These are phyloP conservation scores for Paraphaeosphaeria minitans DNA, from an alignment of 2,329 filamentous ascomycete species.

Conservation along the genomic window DNA sequence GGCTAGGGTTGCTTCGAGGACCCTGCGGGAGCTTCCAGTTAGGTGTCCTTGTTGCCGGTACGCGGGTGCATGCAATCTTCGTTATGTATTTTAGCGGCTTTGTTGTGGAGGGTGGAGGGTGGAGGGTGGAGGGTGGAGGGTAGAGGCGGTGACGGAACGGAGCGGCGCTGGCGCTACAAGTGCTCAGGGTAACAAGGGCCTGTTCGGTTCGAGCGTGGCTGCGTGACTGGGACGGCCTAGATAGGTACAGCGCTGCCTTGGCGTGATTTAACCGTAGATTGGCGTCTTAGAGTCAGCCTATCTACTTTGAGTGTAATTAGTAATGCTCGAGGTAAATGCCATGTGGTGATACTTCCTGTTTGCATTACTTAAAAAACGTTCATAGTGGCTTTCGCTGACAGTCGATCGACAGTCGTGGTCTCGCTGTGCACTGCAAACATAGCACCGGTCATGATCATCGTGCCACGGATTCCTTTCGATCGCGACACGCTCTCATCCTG, in stretches of 20 bases:
- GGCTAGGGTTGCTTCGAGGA: background rate
- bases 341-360: no score
- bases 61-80: background rate
- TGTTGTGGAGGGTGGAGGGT: background rate
- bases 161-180: background rate
- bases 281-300: no score
- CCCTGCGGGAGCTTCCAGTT: background rate
- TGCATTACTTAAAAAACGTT: no score
- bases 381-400: background rate
- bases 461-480: background rate
- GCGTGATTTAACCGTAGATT: no score
- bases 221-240: no score
- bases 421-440: background rate
- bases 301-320: no score
- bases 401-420: background rate
- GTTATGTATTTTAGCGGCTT: background rate
- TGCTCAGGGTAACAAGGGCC: background rate
- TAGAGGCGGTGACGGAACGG: constrained; percentile 8
- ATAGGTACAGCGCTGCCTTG: no score
- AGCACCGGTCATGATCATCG: background rate
- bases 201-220: no score
- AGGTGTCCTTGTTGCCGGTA: constrained; percentile 7
- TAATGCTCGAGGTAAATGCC: no score
- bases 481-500: background rate
- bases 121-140: no score